Evolutionary conservation across 106 monocot genomes (phyloP).

Genomic region (Chionographis japonica): DNA sequence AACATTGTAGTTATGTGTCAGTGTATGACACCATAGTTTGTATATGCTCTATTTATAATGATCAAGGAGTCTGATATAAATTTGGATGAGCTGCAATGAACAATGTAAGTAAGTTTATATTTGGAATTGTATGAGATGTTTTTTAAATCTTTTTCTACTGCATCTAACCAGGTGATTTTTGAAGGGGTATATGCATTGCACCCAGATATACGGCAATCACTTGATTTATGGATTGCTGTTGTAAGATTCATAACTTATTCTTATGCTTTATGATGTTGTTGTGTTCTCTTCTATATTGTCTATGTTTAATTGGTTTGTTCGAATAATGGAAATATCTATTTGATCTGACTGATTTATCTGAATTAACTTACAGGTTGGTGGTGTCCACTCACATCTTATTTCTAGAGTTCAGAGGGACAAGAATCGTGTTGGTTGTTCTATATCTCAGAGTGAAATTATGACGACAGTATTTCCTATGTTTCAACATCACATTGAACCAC

Average conservation of each 20-base stretch:
- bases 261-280: background rate
- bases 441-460: slow-evolving; percentile 90
- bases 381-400: slow-evolving; percentile 98
- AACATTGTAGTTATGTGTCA: too few species aligned
- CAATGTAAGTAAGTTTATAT: too few species aligned
- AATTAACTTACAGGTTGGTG: slow-evolving; percentile 68
- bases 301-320: background rate
- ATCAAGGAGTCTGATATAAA: too few species aligned
- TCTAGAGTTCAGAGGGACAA: slow-evolving; percentile 96
- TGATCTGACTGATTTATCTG: background rate
- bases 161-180: slow-evolving; percentile 71
- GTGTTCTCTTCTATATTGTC: background rate
- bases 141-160: slow-evolving; percentile 3
- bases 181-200: slow-evolving; percentile 97
- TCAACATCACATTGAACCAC: slow-evolving; percentile 93
- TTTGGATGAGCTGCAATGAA: too few species aligned
- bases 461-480: slow-evolving; percentile 98
- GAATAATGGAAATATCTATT: background rate
- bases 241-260: slow-evolving; percentile 37
- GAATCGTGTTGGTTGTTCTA: slow-evolving; percentile 48
- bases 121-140: background rate
- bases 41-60: too few species aligned
- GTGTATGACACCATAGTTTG: too few species aligned
- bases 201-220: slow-evolving; percentile 79
- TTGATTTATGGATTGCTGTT: slow-evolving; percentile 99